Evolutionary conservation across 2,329 filamentous ascomycete species (phyloP), one percentile per base, ranked within the genome.

Genomic region (Albophoma yamanashiensis): DNA sequence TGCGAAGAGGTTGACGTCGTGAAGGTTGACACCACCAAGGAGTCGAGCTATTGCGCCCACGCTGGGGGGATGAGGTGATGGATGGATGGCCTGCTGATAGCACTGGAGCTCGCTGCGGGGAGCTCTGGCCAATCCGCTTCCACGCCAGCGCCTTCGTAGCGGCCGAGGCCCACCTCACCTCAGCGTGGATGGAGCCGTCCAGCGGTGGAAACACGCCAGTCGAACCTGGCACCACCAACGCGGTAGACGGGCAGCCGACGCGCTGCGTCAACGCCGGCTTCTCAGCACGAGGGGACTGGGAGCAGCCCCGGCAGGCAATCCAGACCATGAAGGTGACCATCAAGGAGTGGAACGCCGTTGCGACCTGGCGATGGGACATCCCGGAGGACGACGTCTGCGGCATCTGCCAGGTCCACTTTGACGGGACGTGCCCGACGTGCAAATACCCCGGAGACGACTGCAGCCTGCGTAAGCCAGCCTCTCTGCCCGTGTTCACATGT

Each of bases 391-490:
- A 99, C 72, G 92, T 97, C 64, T 99, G 94, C 69, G 94, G 94
- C 68, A 99, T 99, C 77, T 99, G 94, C 76, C 93, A 96, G 72
- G 92, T 96, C 63, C 90, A 96, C 69, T 99, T 97, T 72, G 94
- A 99, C 73, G 93, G 92, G 62, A 97, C 94, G 34, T 99, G 94
- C 78, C 92, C 94, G 55, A 95, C 92, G 59, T 99, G 94, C 86
- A 96, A 95, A 81, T 97, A 92, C 71, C 94, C 94, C 17, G 94
- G 94, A 61, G 94, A 99, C 69, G 92, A 97, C 71, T 99, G 94
- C 76, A 89, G 89, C 61, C 81, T 99, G 62, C 81, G 93, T 97
- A 78, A 74, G 88, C 79, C 39, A 62, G 58, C 4, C n/a, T 55
- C 55, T 55, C 55, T 40, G 31, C 17, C 20, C 27, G 43, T n/a